A percentile compares a stretch with the other conserved stretches of the same genome.
These are phyloP conservation scores for Leptographium radiaticola DNA, from an alignment of 2,329 filamentous ascomycete species.

Conservation along the genomic window DNA sequence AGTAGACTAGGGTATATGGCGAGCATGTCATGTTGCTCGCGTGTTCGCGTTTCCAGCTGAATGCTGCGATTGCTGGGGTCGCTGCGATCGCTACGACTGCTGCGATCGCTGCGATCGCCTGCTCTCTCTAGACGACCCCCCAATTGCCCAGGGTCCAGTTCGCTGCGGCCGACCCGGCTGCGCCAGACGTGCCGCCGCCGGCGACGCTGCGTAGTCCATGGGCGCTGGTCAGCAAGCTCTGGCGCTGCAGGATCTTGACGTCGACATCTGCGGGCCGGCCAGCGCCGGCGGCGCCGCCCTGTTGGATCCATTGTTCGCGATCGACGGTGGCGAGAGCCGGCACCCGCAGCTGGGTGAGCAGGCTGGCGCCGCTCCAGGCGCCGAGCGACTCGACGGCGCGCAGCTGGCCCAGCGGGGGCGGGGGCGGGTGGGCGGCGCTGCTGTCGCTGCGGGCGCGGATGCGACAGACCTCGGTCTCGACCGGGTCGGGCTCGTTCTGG, in stretches of 20 bases:
- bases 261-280: constrained; percentile 46
- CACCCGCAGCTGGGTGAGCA: constrained; percentile 55
- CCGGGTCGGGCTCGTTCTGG: constrained; percentile 37
- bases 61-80: too few species aligned
- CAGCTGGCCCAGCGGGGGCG: constrained; percentile 35
- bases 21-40: background rate
- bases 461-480: constrained; percentile 43
- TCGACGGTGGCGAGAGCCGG: constrained; percentile 58
- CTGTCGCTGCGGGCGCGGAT: constrained; percentile 15
- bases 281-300: constrained; percentile 49
- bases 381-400: constrained; percentile 58
- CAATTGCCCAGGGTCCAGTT: constrained; percentile 52
- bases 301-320: constrained; percentile 55
- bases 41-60: too few species aligned
- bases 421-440: background rate
- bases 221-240: constrained; percentile 44
- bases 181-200: background rate
- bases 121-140: constrained; percentile 26
- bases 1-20: background rate
- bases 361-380: constrained; percentile 60
- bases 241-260: constrained; percentile 40
- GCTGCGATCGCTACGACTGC: too few species aligned
- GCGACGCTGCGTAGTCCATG: constrained; percentile 8
- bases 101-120: background rate
- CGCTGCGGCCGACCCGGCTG: constrained; percentile 19